Evolutionary conservation across 352 stramenopile genomes (phyloP).

Genomic region (Globisporangium iwayamae): DNA sequence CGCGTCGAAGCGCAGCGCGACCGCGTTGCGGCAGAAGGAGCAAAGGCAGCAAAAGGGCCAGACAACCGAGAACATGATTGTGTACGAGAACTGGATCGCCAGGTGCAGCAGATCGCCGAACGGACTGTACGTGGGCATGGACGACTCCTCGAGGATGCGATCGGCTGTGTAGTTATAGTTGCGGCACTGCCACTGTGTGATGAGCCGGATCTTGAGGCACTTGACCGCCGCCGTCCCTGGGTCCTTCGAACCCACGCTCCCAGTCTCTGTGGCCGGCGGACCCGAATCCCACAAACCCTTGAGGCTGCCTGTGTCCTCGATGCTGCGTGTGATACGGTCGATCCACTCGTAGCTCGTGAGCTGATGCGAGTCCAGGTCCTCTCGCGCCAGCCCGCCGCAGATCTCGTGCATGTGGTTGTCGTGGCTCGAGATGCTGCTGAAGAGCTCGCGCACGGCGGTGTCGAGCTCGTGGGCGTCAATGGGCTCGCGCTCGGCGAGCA

Average conservation of each 20-base stretch:
- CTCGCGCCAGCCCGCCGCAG: slow-evolving; percentile 27
- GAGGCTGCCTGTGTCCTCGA: slow-evolving; percentile 31
- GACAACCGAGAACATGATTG: slow-evolving; percentile 65
- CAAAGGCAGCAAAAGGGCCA: slow-evolving; percentile 63
- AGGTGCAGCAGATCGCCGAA: slow-evolving; percentile 51
- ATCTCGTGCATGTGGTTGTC: slow-evolving; percentile 53
- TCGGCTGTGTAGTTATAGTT: slow-evolving; percentile 59
- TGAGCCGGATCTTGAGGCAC: slow-evolving; percentile 28
- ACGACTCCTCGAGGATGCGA: slow-evolving; percentile 52
- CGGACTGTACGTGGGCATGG: slow-evolving; percentile 54
- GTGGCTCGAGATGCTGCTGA: slow-evolving; percentile 38
- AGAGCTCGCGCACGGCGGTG: slow-evolving; percentile 29
- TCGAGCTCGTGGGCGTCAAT: slow-evolving; percentile 37
- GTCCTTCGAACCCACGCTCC: neutral
- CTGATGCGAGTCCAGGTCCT: slow-evolving; percentile 47
- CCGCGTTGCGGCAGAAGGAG: slow-evolving; percentile 42
- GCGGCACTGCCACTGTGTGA: slow-evolving; percentile 58
- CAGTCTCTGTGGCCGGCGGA: neutral
- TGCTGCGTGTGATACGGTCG: slow-evolving; percentile 39
- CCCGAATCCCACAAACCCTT: slow-evolving; percentile 28
- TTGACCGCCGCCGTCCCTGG: neutral
- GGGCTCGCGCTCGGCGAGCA: slow-evolving; percentile 38
- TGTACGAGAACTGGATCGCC: slow-evolving; percentile 70
- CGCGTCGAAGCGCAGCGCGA: slow-evolving; percentile 53
- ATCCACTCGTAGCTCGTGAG: slow-evolving; percentile 57